Base-by-base conservation (phyloP, 192 early-diverging fungal genomes). In the Coemansia sp. region DNA sequence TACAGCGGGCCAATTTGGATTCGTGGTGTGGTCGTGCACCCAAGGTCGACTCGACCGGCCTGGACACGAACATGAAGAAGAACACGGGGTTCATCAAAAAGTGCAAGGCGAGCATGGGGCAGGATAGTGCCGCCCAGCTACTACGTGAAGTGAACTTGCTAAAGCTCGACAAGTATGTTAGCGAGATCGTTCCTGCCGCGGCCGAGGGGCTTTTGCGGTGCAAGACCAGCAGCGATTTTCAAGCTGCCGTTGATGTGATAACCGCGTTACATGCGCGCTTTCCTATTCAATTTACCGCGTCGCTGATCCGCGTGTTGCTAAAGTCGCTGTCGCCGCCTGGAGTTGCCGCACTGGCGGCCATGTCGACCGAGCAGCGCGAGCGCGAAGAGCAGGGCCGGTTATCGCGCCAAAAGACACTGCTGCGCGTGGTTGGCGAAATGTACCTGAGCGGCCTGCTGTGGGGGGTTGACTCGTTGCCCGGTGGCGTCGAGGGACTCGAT, bases 31-130 rank as follows among this genome's bases (percentile, higher is more conserved):
- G 69, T n/a, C 67, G 55, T 23, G 58, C 39, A 7, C 62, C 65
- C 16, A 66, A 35, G 38, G 62, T 73, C n/a, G 74, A 75, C 32
- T 35, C 75, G 23, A 58, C 52, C 49, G 43, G 62, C 17, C 66
- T 98, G 19, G 98, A 99, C 70, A 91, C 93, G 62, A 97, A 93
- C 80, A 94, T 99, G 55, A 99, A 98, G 75, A 98, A 98, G 86
- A 98, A 98, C 80, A 95, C 93, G 6, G 88, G 90, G 16, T 98
- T 99, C 74, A 93, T 97, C 64, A 94, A 94, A 74, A 96, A 96
- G 68, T 98, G 85, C 87, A 93, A 89, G 67, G 76, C 86, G 21
- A 91, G 86, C 74, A 86, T 88, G 68, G 86, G 83, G 66, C 91
- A 80, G 40, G 93, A 91, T 67, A 88, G 66, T 43, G 73, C 73